phyloP scores from a whole-genome alignment of 2,329 filamentous ascomycete genomes.

The Diaporthe citrichinensis region DNA sequence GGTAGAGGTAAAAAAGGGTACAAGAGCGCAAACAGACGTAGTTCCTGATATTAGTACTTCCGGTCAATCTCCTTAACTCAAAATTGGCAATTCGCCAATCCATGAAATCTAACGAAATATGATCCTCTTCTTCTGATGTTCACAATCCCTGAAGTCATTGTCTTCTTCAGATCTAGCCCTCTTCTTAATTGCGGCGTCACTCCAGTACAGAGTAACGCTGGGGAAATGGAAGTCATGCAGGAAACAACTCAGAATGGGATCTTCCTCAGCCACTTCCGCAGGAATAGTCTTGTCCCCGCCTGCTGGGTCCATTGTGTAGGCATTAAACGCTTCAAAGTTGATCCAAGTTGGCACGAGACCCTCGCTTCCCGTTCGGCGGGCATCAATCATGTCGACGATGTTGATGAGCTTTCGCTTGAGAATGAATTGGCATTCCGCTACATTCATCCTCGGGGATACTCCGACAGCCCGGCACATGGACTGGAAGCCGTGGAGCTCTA shows the following conservation, averaged over 20 bases:
- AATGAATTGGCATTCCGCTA: too few species aligned
- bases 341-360: neutral
- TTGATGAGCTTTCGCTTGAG: slow-evolving; percentile 23
- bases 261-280: neutral
- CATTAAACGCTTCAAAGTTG: neutral
- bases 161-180: neutral
- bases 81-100: too few species aligned
- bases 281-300: neutral
- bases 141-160: neutral
- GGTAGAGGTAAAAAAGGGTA: too few species aligned
- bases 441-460: too few species aligned
- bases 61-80: too few species aligned
- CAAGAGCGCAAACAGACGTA: too few species aligned
- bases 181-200: neutral
- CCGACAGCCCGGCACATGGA: slow-evolving; percentile 4
- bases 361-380: neutral
- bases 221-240: too few species aligned
- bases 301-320: neutral
- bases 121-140: neutral
- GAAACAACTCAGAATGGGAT: slow-evolving; percentile 2
- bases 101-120: neutral
- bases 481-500: slow-evolving; percentile 22
- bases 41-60: too few species aligned
- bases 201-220: too few species aligned
- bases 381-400: slow-evolving; percentile 26